Conservation (phyloP, 2,329 filamentous ascomycete species). For the Colletotrichum agaves region DNA sequence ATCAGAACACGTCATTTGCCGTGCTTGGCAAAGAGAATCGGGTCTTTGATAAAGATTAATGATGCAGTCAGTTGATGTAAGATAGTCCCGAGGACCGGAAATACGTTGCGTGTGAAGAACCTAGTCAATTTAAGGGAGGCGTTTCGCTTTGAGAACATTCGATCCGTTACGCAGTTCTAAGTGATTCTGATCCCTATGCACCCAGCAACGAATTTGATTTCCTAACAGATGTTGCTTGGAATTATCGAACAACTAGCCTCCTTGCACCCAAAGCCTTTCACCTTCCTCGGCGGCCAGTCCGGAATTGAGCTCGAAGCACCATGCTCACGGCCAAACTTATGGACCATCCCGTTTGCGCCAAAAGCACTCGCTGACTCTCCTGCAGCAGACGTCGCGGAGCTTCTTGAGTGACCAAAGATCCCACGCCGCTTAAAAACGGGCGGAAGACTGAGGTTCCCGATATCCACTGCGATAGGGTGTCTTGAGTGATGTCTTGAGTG, state of each 20-base stretch:
- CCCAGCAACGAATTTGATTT: too few relatives aligned
- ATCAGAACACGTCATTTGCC: background rate
- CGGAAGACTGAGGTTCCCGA: background rate
- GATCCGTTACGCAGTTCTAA: too few relatives aligned
- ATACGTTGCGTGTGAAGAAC: too few relatives aligned
- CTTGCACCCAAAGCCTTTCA: background rate
- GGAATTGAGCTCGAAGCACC: background rate
- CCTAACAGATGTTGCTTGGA: too few relatives aligned
- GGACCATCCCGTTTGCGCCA: background rate
- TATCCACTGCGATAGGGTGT: background rate
- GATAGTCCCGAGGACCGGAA: too few relatives aligned
- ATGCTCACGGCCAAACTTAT: background rate
- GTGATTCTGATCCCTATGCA: too few relatives aligned
- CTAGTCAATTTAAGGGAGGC: too few relatives aligned
- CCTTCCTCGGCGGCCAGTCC: background rate
- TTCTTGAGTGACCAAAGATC: background rate
- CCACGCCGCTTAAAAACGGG: background rate
- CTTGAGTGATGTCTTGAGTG: too few relatives aligned
- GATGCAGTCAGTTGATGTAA: too few relatives aligned
- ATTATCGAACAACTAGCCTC: too few relatives aligned
- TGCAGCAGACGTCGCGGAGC: background rate
- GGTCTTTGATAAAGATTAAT: slow-evolving; percentile 1
- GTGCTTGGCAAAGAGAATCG: slow-evolving; percentile 6
- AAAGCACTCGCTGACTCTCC: background rate
- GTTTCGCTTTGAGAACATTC: too few relatives aligned